These are phyloP conservation scores for Paramecium sexaurelia DNA, from an alignment of 73 alveolate genomes.

Conservation along the genomic window DNA sequence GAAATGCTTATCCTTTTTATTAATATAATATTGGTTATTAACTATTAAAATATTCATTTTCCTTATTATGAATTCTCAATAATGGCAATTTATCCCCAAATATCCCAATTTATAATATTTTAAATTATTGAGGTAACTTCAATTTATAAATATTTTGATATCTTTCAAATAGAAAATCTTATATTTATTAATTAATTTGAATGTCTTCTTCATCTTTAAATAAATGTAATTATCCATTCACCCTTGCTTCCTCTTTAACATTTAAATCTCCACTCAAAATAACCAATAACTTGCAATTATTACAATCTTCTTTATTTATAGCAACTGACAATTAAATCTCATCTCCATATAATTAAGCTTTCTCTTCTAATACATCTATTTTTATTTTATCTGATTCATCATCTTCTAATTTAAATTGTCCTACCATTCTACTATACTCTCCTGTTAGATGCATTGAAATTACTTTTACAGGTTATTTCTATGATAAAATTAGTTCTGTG, in stretches of 20 bases:
- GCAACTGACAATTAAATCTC: background rate
- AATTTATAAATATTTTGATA: background rate
- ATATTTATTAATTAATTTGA: background rate
- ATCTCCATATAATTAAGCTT: background rate
- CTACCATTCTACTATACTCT: background rate
- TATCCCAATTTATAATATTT: background rate
- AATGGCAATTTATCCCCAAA: background rate
- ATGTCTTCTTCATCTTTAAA: background rate
- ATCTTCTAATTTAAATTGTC: background rate
- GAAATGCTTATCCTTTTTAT: background rate
- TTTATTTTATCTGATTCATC: conserved; percentile 6
- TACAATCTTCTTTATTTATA: background rate
- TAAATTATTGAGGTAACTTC: background rate
- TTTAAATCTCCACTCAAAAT: background rate
- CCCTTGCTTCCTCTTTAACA: background rate
- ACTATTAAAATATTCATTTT: background rate
- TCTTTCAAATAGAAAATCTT: background rate
- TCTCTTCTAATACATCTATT: background rate
- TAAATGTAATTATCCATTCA: background rate
- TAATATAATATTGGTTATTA: background rate
- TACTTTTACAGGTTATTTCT: background rate
- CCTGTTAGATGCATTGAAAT: background rate
- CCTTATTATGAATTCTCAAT: background rate
- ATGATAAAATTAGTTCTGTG: background rate
- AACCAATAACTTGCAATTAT: background rate